These are phyloP conservation scores for Sugiyamaella xylanicola DNA, from an alignment of 1,139 yeast species.

Conservation along the genomic window DNA sequence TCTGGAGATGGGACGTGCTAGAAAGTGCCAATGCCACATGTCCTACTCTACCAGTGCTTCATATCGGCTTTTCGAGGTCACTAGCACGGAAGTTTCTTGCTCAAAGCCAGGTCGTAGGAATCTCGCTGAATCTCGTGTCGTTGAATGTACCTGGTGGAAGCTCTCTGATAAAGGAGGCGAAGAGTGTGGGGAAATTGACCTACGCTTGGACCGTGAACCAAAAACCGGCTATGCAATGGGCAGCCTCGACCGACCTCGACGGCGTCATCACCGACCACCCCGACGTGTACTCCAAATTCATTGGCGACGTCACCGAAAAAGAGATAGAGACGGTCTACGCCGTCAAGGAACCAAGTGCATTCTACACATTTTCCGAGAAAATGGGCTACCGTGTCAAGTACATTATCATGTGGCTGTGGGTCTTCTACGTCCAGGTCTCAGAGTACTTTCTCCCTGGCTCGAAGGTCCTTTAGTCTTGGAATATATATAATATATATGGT, in stretches of 20 bases:
- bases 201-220: constrained; percentile 84
- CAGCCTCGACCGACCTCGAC: constrained; percentile 52
- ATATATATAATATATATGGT: background rate
- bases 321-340: constrained; percentile 29
- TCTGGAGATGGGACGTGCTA: constrained; percentile 75
- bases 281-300: constrained; percentile 32
- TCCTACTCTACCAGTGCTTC: constrained; percentile 52
- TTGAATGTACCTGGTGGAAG: constrained; percentile 49
- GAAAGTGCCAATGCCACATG: constrained; percentile 51
- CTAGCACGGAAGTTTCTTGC: constrained; percentile 43
- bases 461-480: constrained; percentile 9
- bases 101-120: constrained; percentile 46
- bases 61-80: constrained; percentile 53
- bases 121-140: constrained; percentile 48
- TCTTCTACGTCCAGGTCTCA: constrained; percentile 8
- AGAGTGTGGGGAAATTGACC: constrained; percentile 52
- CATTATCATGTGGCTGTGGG: constrained; percentile 17
- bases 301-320: constrained; percentile 23
- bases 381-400: constrained; percentile 1
- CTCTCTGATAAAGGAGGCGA: constrained; percentile 42
- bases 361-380: constrained; percentile 12
- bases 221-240: constrained; percentile 47
- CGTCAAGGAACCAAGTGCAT: constrained; percentile 15
- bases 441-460: constrained; percentile 16
- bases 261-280: constrained; percentile 71